Base-by-base conservation (phyloP, 2,329 filamentous ascomycete genomes). In the Pseudocercospora cruenta region DNA sequence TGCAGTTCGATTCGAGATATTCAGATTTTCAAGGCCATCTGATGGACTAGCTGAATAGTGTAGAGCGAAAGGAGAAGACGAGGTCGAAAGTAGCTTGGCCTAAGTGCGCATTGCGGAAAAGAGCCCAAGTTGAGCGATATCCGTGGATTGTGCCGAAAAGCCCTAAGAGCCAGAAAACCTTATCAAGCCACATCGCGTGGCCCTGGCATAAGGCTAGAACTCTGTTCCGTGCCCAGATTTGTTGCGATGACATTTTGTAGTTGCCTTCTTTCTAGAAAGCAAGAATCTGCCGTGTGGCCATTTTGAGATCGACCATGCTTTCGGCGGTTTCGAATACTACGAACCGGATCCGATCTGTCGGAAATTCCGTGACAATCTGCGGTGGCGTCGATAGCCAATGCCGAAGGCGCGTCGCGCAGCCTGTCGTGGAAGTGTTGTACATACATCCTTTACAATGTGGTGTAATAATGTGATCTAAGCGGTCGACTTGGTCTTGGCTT, bases 401-500 rank as follows among this genome's bases (percentile, higher is more conserved):
- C 39, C 16, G 39, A 8, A 16, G 10, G 5, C 39, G 39, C 16
- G 1, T 4, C 39, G n/a, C 16, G 16, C 3, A 19, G 16, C 36
- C 36, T 39, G 33, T 36, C 16, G 33, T 36, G 33, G 12, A 36
- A 14, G 12, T 36, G 12, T 39, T 39, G 39, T 43, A 43, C 39
- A 43, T n/a, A 19, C 39, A 16, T n/a, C n/a, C 16, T 43, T 19
- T 43, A 16, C 39, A 43, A 19, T 43, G 5, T 43, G 39, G 39
- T 43, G 39, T 19, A 19, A n/a, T 19, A 10, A 7, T 31, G 8
- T 26, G 16, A 51, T 51, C 47, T 31, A 24, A 8, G 22, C 10
- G 14, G 22, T 31, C 22, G 26, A 24, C 33, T 7, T 59, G 10
- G 14, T 14, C 39, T 59, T 65, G 9, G 53, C 67, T 69, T 76